A percentile compares a stretch with the other conserved stretches of the same genome.
Evolutionary conservation across 2,329 filamentous ascomycete species (phyloP).

Genomic region (Trichoderma oligosporum): DNA sequence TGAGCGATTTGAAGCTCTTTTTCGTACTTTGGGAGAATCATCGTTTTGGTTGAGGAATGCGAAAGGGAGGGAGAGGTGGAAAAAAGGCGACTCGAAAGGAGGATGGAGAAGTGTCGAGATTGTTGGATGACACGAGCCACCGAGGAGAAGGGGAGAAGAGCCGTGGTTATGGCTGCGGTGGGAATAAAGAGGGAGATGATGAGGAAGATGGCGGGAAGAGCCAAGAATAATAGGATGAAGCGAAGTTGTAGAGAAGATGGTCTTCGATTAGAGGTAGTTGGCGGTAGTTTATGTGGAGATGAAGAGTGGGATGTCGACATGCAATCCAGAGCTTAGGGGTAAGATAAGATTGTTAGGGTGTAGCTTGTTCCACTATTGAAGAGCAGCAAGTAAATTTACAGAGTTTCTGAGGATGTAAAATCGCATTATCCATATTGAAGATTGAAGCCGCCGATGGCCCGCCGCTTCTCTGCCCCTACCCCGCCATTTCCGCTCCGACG

Average conservation of each 20-base stretch:
- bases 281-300: conserved; percentile 17
- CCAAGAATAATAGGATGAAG: not conserved
- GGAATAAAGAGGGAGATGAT: conserved; percentile 30
- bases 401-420: too few species aligned
- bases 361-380: too few species aligned
- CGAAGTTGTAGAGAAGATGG: not conserved
- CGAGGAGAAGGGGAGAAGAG: conserved; percentile 13
- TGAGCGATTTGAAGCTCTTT: conserved; percentile 80
- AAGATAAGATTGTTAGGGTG: too few species aligned
- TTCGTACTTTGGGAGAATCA: conserved; percentile 50
- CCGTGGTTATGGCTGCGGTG: conserved; percentile 3
- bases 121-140: conserved; percentile 29
- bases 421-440: not conserved
- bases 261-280: not conserved
- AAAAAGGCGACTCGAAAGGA: conserved; percentile 24
- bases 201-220: conserved; percentile 26
- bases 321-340: not conserved
- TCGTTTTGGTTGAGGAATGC: conserved; percentile 26
- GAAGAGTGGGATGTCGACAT: conserved; percentile 11
- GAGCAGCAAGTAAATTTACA: too few species aligned
- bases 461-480: not conserved
- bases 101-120: conserved; percentile 16
- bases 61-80: conserved; percentile 20
- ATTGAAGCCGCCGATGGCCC: not conserved
- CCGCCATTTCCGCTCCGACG: conserved; percentile 5